Evolutionary conservation across 352 stramenopile genomes (phyloP).

Genomic region (Globisporangium iwayamae): DNA sequence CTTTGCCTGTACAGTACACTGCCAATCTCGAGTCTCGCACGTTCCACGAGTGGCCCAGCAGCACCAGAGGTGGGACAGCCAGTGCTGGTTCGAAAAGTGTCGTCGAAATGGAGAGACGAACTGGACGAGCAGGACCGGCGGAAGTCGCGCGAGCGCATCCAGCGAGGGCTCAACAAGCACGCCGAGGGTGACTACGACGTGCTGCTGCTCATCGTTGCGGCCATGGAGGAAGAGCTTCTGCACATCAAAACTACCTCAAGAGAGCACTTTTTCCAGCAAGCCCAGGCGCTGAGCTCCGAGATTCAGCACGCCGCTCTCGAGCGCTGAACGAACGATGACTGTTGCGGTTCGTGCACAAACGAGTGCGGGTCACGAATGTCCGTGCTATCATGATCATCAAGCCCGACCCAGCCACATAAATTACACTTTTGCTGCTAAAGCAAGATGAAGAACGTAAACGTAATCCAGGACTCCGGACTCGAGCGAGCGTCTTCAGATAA

Average conservation of each 20-base stretch:
- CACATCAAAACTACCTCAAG: constrained; percentile 69
- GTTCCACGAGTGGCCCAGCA: constrained; percentile 9
- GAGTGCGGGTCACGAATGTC: not conserved
- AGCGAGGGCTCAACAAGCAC: constrained; percentile 48
- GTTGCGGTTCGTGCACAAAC: not conserved
- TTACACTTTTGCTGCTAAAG: not conserved
- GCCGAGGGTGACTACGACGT: constrained; percentile 61
- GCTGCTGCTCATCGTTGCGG: constrained; percentile 53
- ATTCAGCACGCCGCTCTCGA: constrained; percentile 49
- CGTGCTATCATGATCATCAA: not conserved
- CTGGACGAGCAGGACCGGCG: constrained; percentile 48
- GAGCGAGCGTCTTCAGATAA: not conserved
- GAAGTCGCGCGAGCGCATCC: constrained; percentile 63
- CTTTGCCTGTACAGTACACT: constrained; percentile 5
- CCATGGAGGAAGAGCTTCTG: constrained; percentile 79
- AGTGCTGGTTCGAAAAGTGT: constrained; percentile 37
- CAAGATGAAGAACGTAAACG: not conserved
- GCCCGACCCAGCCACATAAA: not conserved
- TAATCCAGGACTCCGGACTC: not conserved
- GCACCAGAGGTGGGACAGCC: constrained; percentile 24
- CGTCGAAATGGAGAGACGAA: constrained; percentile 58
- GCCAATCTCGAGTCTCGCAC: constrained; percentile 4
- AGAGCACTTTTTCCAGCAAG: constrained; percentile 64
- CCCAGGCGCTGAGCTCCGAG: constrained; percentile 43
- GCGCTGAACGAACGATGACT: constrained; percentile 14